phyloP scores from a whole-genome alignment of 129 eudicot genomes.

The Daucus carota region DNA sequence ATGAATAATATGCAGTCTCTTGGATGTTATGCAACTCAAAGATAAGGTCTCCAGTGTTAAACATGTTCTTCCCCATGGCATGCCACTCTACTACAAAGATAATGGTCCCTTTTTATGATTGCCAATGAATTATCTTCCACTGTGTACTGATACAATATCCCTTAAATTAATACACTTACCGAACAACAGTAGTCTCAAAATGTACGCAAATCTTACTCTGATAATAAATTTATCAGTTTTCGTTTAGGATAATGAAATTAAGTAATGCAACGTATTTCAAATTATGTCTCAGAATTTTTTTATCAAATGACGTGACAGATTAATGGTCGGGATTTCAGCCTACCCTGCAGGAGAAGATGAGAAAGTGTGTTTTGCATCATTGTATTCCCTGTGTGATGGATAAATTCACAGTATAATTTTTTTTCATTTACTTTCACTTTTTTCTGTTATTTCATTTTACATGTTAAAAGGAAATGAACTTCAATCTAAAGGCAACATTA shows the following conservation, averaged over 20 bases:
- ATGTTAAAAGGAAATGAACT: not conserved
- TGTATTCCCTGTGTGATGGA: not conserved
- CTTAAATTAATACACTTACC: not conserved
- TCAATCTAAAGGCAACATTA: not conserved
- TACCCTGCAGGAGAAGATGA: not conserved
- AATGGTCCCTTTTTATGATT: conserved; percentile 6
- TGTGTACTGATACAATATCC: not conserved
- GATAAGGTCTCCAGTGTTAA: conserved; percentile 5
- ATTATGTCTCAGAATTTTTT: too few relatives aligned
- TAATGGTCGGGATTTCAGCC: not conserved
- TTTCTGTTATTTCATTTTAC: not conserved
- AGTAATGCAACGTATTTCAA: too few relatives aligned
- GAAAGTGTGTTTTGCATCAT: not conserved
- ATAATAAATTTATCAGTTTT: not conserved
- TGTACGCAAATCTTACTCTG: not conserved
- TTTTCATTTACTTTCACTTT: not conserved
- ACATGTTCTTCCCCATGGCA: conserved; percentile 15
- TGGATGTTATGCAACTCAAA: conserved; percentile 4
- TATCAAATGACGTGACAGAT: too few relatives aligned
- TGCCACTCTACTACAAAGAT: conserved; percentile 3
- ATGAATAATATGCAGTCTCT: conserved; percentile 1
- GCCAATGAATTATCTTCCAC: not conserved
- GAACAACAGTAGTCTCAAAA: not conserved
- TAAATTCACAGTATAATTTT: not conserved
- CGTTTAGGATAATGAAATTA: not conserved